phyloP scores from a whole-genome alignment of 1,139 yeast genomes.

The Suhomyces atakaporum region DNA sequence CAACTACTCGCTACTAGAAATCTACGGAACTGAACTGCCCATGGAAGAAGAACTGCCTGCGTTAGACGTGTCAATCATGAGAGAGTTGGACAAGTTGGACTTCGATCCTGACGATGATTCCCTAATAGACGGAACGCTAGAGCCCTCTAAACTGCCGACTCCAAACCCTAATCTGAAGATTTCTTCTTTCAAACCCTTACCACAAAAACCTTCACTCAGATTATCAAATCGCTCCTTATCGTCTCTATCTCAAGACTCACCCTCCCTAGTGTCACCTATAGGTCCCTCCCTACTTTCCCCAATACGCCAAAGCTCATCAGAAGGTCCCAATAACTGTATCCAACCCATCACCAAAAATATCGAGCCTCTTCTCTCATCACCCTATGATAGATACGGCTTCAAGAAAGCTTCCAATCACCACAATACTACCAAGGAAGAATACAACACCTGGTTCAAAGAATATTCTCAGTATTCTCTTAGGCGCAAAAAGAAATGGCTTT shows the following conservation, averaged over 20 bases:
- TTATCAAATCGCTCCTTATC: no score
- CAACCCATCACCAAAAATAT: constrained; percentile 9
- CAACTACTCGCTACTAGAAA: constrained; percentile 31
- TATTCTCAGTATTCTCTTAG: constrained; percentile 65
- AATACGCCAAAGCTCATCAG: no score
- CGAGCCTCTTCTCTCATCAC: constrained; percentile 26
- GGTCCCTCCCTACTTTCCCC: no score
- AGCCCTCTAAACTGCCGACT: no score
- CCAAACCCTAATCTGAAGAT: no score
- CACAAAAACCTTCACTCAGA: no score
- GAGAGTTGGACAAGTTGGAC: constrained; percentile 10
- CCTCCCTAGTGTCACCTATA: no score
- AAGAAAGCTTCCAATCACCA: constrained; percentile 57
- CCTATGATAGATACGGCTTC: constrained; percentile 83
- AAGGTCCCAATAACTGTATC: constrained; percentile 9
- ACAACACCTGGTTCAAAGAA: constrained; percentile 71
- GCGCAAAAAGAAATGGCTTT: constrained; percentile 75
- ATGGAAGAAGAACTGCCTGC: constrained; percentile 12
- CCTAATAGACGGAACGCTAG: no score
- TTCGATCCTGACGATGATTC: constrained; percentile 5
- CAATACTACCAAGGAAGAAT: constrained; percentile 52
- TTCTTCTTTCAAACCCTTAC: no score
- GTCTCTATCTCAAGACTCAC: no score
- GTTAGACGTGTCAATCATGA: constrained; percentile 10
- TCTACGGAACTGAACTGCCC: constrained; percentile 23